Evolutionary conservation across 2,329 filamentous ascomycete genomes (phyloP).

Genomic region (Claviceps spartinae): DNA sequence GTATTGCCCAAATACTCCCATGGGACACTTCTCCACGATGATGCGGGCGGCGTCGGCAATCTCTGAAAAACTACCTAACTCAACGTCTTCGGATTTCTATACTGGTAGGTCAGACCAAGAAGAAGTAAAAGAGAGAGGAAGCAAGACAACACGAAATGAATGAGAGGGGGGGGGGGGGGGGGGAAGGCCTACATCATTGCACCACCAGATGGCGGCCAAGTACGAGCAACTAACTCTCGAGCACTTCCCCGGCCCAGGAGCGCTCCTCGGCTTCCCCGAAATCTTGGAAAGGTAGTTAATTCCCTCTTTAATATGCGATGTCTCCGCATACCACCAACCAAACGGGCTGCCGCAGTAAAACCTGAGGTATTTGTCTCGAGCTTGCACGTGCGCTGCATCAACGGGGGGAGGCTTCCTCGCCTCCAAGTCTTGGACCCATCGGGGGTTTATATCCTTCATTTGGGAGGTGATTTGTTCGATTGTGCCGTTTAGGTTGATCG

Average conservation of each 20-base stretch:
- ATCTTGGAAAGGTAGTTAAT: background rate
- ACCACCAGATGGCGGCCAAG: conserved; percentile 1
- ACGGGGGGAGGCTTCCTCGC: background rate
- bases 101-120: no score
- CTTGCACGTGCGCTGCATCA: background rate
- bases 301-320: background rate
- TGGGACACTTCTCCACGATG: background rate
- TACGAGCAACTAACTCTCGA: background rate
- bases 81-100: background rate
- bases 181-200: conserved; percentile 1
- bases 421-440: background rate
- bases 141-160: background rate
- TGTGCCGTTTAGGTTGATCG: background rate
- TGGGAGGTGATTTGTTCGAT: background rate
- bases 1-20: no score
- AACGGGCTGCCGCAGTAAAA: background rate
- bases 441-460: background rate
- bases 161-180: no score
- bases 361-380: background rate
- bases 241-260: background rate
- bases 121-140: background rate
- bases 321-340: background rate
- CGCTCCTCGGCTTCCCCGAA: background rate
- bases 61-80: background rate
- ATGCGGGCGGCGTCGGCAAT: background rate